Percentiles rank a stretch among this genome's conserved stretches.
Conservation (phyloP, 2,329 filamentous ascomycete species). For the Fusarium algeriense region DNA sequence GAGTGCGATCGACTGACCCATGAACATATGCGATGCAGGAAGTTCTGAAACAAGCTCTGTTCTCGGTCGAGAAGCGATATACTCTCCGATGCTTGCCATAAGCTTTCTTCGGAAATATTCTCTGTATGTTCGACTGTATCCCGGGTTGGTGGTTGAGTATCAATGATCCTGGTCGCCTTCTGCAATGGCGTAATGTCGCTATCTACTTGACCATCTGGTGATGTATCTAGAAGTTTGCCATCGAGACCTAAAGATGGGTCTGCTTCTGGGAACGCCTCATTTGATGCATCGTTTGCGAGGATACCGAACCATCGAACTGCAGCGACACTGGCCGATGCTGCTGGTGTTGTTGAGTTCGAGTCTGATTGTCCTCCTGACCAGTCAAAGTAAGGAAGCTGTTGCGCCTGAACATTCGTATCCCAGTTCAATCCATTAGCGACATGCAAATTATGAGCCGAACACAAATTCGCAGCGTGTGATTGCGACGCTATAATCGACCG, state of each 20-base stretch:
- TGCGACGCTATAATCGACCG: conserved; percentile 25
- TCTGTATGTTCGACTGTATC: neutral
- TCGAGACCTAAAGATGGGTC: neutral
- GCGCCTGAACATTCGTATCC: neutral
- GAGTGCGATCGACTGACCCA: conserved; percentile 27
- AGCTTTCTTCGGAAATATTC: conserved; percentile 15
- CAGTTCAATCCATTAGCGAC: neutral
- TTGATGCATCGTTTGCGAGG: conserved; percentile 34
- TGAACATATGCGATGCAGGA: conserved; percentile 43
- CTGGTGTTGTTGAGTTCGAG: conserved; percentile 39
- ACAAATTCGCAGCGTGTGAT: neutral
- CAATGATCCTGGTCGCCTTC: conserved; percentile 37
- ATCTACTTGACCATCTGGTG: conserved; percentile 1
- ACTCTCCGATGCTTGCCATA: conserved; percentile 41
- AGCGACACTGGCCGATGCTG: conserved; percentile 41
- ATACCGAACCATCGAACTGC: conserved; percentile 46
- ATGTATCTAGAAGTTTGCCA: conserved; percentile 20
- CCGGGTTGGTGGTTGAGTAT: conserved; percentile 13
- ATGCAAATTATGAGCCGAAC: neutral
- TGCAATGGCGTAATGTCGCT: conserved; percentile 30
- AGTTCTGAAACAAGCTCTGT: conserved; percentile 42
- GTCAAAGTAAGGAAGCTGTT: conserved; percentile 8
- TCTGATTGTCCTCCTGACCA: conserved; percentile 24
- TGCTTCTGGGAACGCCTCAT: neutral
- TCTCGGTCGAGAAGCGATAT: conserved; percentile 40